Evolutionary conservation across 345 rosid species (phyloP).

Genomic region (Arabis alpina): DNA sequence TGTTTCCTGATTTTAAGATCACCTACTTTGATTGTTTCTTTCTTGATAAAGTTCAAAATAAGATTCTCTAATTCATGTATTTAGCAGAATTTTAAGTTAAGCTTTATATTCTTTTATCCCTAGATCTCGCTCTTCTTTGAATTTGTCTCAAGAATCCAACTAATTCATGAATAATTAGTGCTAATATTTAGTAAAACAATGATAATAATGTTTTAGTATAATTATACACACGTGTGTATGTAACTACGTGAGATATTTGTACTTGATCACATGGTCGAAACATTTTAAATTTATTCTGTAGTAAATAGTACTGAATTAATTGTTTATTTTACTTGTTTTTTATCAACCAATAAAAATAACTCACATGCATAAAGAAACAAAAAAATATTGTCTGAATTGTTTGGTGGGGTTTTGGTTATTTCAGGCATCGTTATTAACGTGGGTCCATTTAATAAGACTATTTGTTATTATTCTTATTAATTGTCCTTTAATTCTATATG

Average conservation of each 20-base stretch:
- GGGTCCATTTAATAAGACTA: constrained; percentile 35
- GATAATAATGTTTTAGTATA: not conserved
- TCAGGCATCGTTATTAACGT: constrained; percentile 44
- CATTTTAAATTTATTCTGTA: constrained; percentile 22
- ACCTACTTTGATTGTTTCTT: constrained; percentile 15
- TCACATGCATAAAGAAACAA: constrained; percentile 37
- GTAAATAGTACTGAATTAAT: constrained; percentile 24
- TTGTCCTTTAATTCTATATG: constrained; percentile 12
- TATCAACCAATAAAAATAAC: not conserved
- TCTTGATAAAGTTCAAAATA: not conserved
- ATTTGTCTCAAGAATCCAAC: not conserved
- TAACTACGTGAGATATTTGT: constrained; percentile 11
- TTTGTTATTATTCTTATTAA: constrained; percentile 20
- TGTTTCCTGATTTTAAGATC: constrained; percentile 19
- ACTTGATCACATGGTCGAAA: constrained; percentile 29
- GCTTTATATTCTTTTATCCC: constrained; percentile 7
- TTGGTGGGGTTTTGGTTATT: constrained; percentile 40
- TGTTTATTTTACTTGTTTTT: constrained; percentile 11
- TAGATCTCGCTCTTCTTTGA: constrained; percentile 19
- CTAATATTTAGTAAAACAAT: not conserved
- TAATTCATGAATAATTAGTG: not conserved
- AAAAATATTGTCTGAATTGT: constrained; percentile 19
- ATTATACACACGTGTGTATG: constrained; percentile 27
- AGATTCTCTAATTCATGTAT: not conserved
- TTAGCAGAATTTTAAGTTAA: not conserved